Evolutionary conservation across 108 stramenopile species (phyloP), one percentile per base, ranked within the genome.

Genomic region (Epithemia pelagica): DNA sequence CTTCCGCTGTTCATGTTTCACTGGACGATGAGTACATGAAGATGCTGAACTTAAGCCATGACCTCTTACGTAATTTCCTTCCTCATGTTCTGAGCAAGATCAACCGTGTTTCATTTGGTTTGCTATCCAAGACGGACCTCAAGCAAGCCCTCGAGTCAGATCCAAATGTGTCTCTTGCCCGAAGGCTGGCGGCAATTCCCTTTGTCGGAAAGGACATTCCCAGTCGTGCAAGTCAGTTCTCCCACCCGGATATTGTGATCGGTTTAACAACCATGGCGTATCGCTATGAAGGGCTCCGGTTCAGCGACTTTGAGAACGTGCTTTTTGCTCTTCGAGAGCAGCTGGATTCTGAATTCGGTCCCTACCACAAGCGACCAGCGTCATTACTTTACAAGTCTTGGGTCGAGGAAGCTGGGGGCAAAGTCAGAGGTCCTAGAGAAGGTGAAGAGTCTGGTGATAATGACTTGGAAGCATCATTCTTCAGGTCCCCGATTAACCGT

Each of bases 171-270:
- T 96, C 97, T 2, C 79, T 90, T 52, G 80, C 92, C 10, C 83
- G 99, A 61, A 82, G 91, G 60, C 83, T 99, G 28, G 80, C 96
- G 26, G 98, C 99, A 3, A 88, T 99, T 31, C 99, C 99, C 1
- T 99, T 98, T 66, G 90, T 99, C 29, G 99, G 96, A 37, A 98
- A 99, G 71, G 98, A 99, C 71, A 96, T 98, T 46, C 99, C 99
- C 0, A 91, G 88, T 61, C 68, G 96, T 30, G 96, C 97, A 18
- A 95, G 94, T 66, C 98, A 99, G 70, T 99, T 99, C 71, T 91
- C 95, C 20, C 98, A 99, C 54, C 98, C 99, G 15, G 99, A 99
- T 70, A 90, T 99, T 68, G 95, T 98, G 22, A 97, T 99, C 61
- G 98, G 99, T 1, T 71, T 99, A 69, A 97, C 97, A 2, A 92